These are phyloP conservation scores for Coemansia sp. DNA, from an alignment of 192 early-diverging fungal genomes.

Conservation along the genomic window DNA sequence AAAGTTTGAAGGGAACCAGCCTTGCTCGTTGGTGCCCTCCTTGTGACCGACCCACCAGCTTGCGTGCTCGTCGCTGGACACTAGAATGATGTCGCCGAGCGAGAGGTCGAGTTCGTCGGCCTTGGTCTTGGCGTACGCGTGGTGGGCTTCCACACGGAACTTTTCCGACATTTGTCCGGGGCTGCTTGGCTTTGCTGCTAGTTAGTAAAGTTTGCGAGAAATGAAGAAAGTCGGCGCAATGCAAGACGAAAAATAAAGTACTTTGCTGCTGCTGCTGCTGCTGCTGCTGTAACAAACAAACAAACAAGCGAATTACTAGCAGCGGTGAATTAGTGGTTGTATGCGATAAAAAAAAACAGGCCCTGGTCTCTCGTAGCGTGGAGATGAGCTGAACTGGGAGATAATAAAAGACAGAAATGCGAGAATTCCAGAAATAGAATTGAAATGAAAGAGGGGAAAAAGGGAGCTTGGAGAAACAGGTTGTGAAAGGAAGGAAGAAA, in stretches of 20 bases:
- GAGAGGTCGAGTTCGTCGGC: conserved; percentile 49
- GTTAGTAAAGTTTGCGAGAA: neutral
- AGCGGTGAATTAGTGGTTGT: neutral
- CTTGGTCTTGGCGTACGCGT: conserved; percentile 43
- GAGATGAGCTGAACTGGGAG: neutral
- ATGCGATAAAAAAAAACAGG: neutral
- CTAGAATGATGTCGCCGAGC: conserved; percentile 37
- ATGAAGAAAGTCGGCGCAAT: neutral
- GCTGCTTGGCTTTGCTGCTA: neutral
- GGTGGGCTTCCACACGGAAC: conserved; percentile 39
- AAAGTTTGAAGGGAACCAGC: conserved; percentile 57
- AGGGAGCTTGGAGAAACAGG: neutral
- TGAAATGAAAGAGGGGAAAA: conserved; percentile 2
- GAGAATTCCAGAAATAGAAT: conserved; percentile 13
- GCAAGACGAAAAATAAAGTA: neutral
- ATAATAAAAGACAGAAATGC: conserved; percentile 9
- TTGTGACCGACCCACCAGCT: conserved; percentile 50
- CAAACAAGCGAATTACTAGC: neutral
- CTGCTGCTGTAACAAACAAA: neutral
- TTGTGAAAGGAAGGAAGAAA: neutral
- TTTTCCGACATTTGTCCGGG: conserved; percentile 34
- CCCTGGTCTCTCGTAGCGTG: neutral
- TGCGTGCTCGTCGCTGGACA: conserved; percentile 38
- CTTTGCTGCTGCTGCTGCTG: too few species aligned
- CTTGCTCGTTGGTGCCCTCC: conserved; percentile 32